Percentiles rank a stretch among this genome's conserved stretches.
phyloP scores from a whole-genome alignment of 768 basidiomycete species.

The Amanita pallidorosea region DNA sequence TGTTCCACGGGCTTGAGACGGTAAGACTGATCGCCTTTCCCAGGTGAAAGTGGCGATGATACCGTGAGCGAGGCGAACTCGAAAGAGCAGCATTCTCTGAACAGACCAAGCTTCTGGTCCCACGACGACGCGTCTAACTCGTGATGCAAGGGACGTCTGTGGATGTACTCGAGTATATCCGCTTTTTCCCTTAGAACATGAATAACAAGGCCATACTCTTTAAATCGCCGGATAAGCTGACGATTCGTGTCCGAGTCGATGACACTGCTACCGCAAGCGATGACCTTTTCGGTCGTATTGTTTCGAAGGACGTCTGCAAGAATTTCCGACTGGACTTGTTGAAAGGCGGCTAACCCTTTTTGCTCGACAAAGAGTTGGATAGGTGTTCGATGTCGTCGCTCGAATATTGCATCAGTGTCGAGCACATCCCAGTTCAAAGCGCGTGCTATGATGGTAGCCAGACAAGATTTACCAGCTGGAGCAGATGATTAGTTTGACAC shows the following conservation, averaged over 20 bases:
- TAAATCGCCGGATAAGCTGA: conserved; percentile 40
- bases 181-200: conserved; percentile 61
- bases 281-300: conserved; percentile 40
- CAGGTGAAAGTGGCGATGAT: conserved; percentile 13
- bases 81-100: conserved; percentile 49
- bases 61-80: conserved; percentile 55
- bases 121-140: conserved; percentile 59
- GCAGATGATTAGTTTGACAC: not conserved
- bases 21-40: conserved; percentile 9
- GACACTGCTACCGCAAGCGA: conserved; percentile 70
- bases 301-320: conserved; percentile 44
- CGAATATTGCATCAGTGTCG: conserved; percentile 61
- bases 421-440: conserved; percentile 45
- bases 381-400: conserved; percentile 30
- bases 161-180: conserved; percentile 58
- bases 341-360: conserved; percentile 64
- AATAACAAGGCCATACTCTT: conserved; percentile 48
- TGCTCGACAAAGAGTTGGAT: conserved; percentile 47
- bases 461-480: conserved; percentile 58
- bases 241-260: conserved; percentile 63
- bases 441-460: conserved; percentile 53
- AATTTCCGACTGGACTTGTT: conserved; percentile 52
- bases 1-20: conserved; percentile 23
- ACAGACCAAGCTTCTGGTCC: conserved; percentile 53
- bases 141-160: conserved; percentile 11